These are phyloP conservation scores for Tuber melanosporum DNA, from an alignment of 495 filamentous ascomycete species.

Conservation along the genomic window DNA sequence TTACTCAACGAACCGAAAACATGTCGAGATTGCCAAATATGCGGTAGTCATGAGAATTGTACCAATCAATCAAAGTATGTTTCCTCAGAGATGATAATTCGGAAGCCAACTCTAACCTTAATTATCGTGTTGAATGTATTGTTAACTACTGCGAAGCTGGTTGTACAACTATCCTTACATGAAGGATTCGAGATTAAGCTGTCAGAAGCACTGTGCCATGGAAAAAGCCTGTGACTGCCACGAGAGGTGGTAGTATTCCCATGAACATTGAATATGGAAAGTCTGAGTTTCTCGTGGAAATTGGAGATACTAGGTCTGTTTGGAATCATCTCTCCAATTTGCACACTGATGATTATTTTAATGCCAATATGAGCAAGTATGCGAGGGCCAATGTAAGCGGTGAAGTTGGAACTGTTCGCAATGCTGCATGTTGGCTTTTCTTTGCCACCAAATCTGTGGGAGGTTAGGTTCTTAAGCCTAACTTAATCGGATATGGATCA, in stretches of 20 bases:
- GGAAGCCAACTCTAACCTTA: background rate
- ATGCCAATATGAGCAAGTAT: too few species aligned
- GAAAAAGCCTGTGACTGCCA: conserved; percentile 75
- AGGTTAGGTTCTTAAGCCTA: conserved; percentile 49
- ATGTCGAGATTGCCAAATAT: conserved; percentile 49
- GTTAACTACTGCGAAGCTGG: conserved; percentile 65
- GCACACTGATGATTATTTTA: conserved; percentile 59
- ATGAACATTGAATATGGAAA: conserved; percentile 67
- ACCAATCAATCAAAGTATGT: conserved; percentile 60
- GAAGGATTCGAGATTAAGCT: conserved; percentile 91
- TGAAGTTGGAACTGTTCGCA: conserved; percentile 77
- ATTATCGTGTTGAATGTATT: conserved; percentile 64
- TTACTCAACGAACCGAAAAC: conserved; percentile 55
- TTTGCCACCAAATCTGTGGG: conserved; percentile 58
- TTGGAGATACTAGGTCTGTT: conserved; percentile 67
- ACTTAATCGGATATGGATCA: conserved; percentile 61
- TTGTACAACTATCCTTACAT: conserved; percentile 70
- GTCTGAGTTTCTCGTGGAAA: conserved; percentile 70
- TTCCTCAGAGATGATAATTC: background rate
- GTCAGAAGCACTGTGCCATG: conserved; percentile 81
- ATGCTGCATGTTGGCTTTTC: conserved; percentile 70
- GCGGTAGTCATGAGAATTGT: conserved; percentile 71
- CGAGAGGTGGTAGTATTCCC: conserved; percentile 71
- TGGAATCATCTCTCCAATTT: conserved; percentile 63
- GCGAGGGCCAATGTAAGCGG: conserved; percentile 62